Evolutionary conservation across 2,329 filamentous ascomycete species (phyloP).

Genomic region (Aspergillus viridinutans): DNA sequence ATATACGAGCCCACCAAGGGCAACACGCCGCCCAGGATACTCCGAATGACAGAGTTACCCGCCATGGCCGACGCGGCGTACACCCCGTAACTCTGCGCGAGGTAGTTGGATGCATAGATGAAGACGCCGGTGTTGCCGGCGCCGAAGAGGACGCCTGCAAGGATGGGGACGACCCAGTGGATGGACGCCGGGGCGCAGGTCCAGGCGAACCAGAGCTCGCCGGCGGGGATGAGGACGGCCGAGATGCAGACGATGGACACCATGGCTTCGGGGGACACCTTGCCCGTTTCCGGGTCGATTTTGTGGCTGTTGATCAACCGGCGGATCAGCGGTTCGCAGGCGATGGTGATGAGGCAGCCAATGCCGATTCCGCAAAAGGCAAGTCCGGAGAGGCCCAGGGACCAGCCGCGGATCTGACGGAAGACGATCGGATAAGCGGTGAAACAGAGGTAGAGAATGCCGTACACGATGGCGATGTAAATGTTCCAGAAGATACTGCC

Average conservation of each 20-base stretch:
- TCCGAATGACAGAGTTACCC: conserved; percentile 71
- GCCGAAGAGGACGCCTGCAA: conserved; percentile 76
- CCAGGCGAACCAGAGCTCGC: conserved; percentile 85
- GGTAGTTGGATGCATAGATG: conserved; percentile 77
- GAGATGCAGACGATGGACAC: conserved; percentile 76
- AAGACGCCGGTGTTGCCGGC: conserved; percentile 73
- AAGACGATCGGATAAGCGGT: conserved; percentile 88
- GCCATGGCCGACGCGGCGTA: conserved; percentile 78
- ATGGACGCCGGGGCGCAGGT: conserved; percentile 72
- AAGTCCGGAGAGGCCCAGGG: conserved; percentile 66
- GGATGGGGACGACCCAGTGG: conserved; percentile 75
- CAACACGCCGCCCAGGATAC: conserved; percentile 69
- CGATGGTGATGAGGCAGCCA: conserved; percentile 52
- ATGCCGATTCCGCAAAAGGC: conserved; percentile 69
- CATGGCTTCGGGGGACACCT: conserved; percentile 71
- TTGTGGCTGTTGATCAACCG: conserved; percentile 72
- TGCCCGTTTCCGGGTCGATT: conserved; percentile 69
- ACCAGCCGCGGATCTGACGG: conserved; percentile 70
- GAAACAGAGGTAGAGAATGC: conserved; percentile 84
- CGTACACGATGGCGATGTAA: conserved; percentile 74
- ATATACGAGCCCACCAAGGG: conserved; percentile 71
- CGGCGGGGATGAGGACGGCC: conserved; percentile 67
- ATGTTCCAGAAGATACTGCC: conserved; percentile 67
- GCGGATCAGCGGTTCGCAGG: conserved; percentile 64
- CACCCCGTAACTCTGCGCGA: conserved; percentile 73